Evolutionary conservation across 176 grass and related monocot genomes (phyloP).

Genomic region (Cymbopogon citratus): DNA sequence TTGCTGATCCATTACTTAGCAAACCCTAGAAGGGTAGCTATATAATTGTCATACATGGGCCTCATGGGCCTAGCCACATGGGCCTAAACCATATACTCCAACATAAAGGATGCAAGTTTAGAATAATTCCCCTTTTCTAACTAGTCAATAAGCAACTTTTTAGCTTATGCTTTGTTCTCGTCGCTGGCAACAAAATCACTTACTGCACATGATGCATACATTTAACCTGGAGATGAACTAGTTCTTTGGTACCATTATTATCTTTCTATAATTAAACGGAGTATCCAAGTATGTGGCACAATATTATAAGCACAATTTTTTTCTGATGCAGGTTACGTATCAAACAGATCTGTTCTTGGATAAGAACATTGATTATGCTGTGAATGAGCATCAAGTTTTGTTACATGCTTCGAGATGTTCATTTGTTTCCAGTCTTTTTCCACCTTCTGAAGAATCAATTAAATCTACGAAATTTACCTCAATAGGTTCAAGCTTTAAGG

Average conservation of each 20-base stretch:
- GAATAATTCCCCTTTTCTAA: background rate
- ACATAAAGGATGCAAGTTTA: background rate
- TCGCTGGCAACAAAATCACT: background rate
- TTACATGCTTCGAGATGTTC: conserved; percentile 75
- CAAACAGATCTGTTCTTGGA: conserved; percentile 92
- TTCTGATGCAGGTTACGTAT: conserved; percentile 72
- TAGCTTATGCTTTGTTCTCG: background rate
- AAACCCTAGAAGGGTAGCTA: no score
- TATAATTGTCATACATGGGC: no score
- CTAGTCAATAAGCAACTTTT: background rate
- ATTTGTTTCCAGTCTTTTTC: conserved; percentile 88
- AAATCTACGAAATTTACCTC: conserved; percentile 98
- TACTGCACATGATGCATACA: background rate
- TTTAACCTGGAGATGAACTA: background rate
- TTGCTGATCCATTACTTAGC: no score
- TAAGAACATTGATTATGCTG: conserved; percentile 99
- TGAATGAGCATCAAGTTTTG: conserved; percentile 84
- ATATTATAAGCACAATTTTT: conserved; percentile 21
- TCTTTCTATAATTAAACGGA: background rate
- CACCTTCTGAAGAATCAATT: conserved; percentile 70
- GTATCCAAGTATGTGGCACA: background rate
- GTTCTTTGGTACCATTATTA: background rate
- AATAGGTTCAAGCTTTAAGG: conserved; percentile 92
- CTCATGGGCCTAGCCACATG: no score
- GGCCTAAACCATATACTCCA: no score